These are phyloP conservation scores for Diaporthe eres DNA, from an alignment of 2,329 filamentous ascomycete species.

Conservation along the genomic window DNA sequence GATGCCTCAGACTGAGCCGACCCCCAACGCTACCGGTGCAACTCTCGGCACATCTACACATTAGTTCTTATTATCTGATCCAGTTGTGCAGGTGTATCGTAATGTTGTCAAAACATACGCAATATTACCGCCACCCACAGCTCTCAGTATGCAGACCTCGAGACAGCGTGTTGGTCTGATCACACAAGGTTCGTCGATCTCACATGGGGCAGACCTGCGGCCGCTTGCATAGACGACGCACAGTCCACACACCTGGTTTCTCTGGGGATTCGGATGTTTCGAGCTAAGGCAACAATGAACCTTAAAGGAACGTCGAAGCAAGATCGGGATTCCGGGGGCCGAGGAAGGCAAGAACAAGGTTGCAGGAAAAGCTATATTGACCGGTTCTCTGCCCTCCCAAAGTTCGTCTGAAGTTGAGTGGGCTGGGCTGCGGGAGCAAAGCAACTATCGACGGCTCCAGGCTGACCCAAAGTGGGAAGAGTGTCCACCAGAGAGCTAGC, in stretches of 20 bases:
- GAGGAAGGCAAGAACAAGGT: not conserved
- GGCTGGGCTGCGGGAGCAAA: not conserved
- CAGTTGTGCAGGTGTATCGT: not conserved
- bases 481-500: not conserved
- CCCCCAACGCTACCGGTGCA: not conserved
- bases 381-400: slow-evolving; percentile 4
- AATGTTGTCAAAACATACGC: not conserved
- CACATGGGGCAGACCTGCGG: slow-evolving; percentile 21
- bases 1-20: not conserved
- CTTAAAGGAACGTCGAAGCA: slow-evolving; percentile 23
- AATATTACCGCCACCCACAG: slow-evolving; percentile 6
- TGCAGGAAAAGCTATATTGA: not conserved
- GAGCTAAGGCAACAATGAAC: slow-evolving; percentile 31
- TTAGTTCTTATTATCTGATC: not conserved
- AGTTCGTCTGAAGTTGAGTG: slow-evolving; percentile 13
- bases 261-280: slow-evolving; percentile 27
- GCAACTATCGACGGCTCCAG: slow-evolving; percentile 1
- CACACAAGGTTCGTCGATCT: slow-evolving; percentile 31
- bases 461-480: not conserved
- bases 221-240: slow-evolving; percentile 25
- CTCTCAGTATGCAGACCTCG: slow-evolving; percentile 2
- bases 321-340: slow-evolving; percentile 5
- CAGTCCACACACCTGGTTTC: slow-evolving; percentile 23
- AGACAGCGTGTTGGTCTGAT: slow-evolving; percentile 13
- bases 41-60: not conserved